Percentiles rank a stretch among this genome's conserved stretches.
These are phyloP conservation scores for Backusella tarrabulga DNA, from an alignment of 192 early-diverging fungal species.

Conservation along the genomic window DNA sequence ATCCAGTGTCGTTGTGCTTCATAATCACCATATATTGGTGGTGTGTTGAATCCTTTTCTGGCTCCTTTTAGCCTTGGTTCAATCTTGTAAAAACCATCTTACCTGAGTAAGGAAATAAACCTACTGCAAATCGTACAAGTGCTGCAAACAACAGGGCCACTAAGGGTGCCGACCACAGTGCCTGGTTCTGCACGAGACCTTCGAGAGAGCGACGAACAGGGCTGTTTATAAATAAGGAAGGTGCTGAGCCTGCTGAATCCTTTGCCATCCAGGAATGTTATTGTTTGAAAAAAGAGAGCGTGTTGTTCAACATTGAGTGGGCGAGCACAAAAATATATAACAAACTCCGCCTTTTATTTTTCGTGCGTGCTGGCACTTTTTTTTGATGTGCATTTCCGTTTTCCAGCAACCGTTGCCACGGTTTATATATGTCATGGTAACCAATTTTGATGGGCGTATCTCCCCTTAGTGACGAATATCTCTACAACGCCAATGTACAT, in stretches of 20 bases:
- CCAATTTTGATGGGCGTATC: too few species aligned
- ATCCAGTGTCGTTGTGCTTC: constrained; percentile 99
- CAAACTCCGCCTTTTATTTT: too few species aligned
- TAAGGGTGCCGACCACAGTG: constrained; percentile 35
- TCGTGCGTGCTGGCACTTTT: too few species aligned
- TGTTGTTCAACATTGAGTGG: neutral
- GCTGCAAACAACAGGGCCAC: constrained; percentile 49
- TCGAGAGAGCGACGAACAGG: constrained; percentile 15
- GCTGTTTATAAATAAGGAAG: constrained; percentile 9
- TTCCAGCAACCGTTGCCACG: too few species aligned
- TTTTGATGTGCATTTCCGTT: too few species aligned
- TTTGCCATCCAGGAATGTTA: neutral
- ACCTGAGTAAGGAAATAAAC: constrained; percentile 77
- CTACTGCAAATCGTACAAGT: constrained; percentile 65
- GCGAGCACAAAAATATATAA: too few species aligned
- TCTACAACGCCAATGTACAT: too few species aligned
- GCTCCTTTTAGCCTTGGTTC: too few species aligned
- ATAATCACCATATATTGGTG: constrained; percentile 93
- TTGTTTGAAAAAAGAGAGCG: neutral
- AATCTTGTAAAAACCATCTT: neutral
- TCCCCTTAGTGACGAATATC: too few species aligned
- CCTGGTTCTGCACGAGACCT: constrained; percentile 37
- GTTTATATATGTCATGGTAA: too few species aligned
- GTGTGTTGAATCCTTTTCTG: constrained; percentile 50
- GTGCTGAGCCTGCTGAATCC: constrained; percentile 1